These are phyloP conservation scores for Domatiomyces catenatus DNA, from an alignment of 2,329 filamentous ascomycete species.

Conservation along the genomic window DNA sequence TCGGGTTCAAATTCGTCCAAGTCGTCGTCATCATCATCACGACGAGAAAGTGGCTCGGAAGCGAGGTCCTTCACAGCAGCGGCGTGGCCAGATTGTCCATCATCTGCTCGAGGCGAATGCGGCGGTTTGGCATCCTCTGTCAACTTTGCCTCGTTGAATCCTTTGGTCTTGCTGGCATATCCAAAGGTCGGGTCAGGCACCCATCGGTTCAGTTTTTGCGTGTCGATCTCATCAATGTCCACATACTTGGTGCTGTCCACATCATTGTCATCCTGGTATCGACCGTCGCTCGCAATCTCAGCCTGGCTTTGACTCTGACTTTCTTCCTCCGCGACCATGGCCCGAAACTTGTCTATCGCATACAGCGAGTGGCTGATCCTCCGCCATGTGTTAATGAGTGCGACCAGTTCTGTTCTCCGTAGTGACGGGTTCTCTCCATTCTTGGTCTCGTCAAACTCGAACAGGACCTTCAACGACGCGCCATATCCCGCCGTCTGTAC, in stretches of 20 bases:
- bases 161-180: not conserved
- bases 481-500: conserved; percentile 90
- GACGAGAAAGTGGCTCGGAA: not conserved
- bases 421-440: conserved; percentile 52
- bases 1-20: conserved; percentile 26
- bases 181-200: not conserved
- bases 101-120: not conserved
- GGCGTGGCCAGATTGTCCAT: not conserved
- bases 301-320: not conserved
- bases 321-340: conserved; percentile 21
- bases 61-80: not conserved
- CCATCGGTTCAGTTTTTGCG: conserved; percentile 1
- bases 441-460: conserved; percentile 67
- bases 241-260: not conserved
- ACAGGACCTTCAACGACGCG: conserved; percentile 85
- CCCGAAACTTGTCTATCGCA: conserved; percentile 57
- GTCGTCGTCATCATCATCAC: conserved; percentile 16
- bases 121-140: not conserved
- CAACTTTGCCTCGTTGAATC: not conserved
- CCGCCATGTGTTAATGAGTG: conserved; percentile 85
- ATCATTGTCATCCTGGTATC: not conserved
- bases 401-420: conserved; percentile 80
- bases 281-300: not conserved
- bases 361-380: conserved; percentile 68
- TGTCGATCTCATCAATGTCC: not conserved